Evolutionary conservation across 228 moss, liverwort and hornwort genomes (phyloP).

Genomic region (Sphagnum fallax): DNA sequence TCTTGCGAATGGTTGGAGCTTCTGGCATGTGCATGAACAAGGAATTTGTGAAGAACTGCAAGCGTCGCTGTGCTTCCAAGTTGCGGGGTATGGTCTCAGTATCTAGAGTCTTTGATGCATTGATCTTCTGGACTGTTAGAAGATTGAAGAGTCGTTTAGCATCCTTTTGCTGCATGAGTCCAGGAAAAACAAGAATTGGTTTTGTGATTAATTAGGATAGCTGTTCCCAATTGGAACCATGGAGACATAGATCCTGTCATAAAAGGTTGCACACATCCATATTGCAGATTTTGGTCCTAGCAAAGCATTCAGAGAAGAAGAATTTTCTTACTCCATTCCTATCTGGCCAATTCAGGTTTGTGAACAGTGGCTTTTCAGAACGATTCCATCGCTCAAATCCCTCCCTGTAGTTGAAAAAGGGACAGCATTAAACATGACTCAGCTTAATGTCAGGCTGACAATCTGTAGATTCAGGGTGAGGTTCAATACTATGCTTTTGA

Average conservation of each 20-base stretch:
- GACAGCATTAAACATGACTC: neutral
- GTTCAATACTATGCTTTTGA: neutral
- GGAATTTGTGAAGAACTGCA: slow-evolving; percentile 90
- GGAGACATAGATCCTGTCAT: too few species aligned
- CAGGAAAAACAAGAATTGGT: neutral
- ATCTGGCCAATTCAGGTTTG: slow-evolving; percentile 64
- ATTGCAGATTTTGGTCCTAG: neutral
- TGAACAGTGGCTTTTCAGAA: slow-evolving; percentile 59
- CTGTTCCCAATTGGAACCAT: too few species aligned
- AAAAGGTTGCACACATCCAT: neutral
- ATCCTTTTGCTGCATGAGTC: slow-evolving; percentile 49
- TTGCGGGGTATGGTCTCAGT: slow-evolving; percentile 80
- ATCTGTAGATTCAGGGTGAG: neutral
- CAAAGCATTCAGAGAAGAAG: neutral
- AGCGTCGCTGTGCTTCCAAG: slow-evolving; percentile 84
- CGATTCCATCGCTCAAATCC: slow-evolving; percentile 28
- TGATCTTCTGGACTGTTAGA: slow-evolving; percentile 18
- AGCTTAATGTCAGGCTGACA: too few species aligned
- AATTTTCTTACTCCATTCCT: slow-evolving; percentile 20
- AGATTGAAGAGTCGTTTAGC: slow-evolving; percentile 68
- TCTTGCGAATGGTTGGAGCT: slow-evolving; percentile 72
- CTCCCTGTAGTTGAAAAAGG: slow-evolving; percentile 10
- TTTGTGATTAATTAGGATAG: neutral
- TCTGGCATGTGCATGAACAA: slow-evolving; percentile 98
- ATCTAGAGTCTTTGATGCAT: slow-evolving; percentile 37